Percentiles rank a stretch among this genome's conserved stretches.
These are phyloP conservation scores for Moesziomyces parantarcticus DNA, from an alignment of 1,284 basidiomycete species.

Conservation along the genomic window DNA sequence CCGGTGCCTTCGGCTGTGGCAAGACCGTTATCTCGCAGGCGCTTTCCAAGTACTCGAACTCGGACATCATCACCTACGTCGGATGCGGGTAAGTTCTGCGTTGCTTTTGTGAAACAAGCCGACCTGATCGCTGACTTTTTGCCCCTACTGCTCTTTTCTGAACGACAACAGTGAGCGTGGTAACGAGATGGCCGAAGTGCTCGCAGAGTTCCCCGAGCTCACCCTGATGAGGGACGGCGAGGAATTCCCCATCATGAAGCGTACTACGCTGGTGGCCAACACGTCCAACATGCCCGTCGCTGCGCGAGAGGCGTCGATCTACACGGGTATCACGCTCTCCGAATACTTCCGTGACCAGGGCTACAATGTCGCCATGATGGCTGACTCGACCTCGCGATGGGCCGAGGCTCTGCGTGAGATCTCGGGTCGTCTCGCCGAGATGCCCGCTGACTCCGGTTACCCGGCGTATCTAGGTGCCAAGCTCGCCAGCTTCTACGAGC, in stretches of 20 bases:
- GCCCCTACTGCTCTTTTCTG: neutral
- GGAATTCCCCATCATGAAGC: conserved; percentile 99
- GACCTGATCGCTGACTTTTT: conserved; percentile 9
- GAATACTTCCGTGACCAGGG: conserved; percentile 99
- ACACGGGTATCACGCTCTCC: conserved; percentile 98
- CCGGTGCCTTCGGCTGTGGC: conserved; percentile 94
- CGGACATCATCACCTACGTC: conserved; percentile 99
- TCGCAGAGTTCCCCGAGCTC: conserved; percentile 94
- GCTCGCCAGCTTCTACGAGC: conserved; percentile 97
- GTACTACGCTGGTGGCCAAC: conserved; percentile 97
- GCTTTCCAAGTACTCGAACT: conserved; percentile 98
- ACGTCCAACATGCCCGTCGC: conserved; percentile 99
- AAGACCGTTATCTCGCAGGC: conserved; percentile 72
- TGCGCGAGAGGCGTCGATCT: conserved; percentile 98
- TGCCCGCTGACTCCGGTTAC: conserved; percentile 97
- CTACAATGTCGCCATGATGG: conserved; percentile 99
- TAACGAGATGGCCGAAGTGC: conserved; percentile 94
- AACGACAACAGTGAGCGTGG: conserved; percentile 67
- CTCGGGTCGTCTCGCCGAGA: conserved; percentile 97
- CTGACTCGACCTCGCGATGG: conserved; percentile 99
- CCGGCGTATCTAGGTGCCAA: conserved; percentile 97
- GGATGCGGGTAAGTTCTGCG: conserved; percentile 75
- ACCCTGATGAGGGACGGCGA: conserved; percentile 88
- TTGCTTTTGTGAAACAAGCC: too few species aligned
- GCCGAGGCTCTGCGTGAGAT: conserved; percentile 99